These are phyloP conservation scores for Arabidopsis suecica DNA, from an alignment of 345 rosid species.

Conservation along the genomic window DNA sequence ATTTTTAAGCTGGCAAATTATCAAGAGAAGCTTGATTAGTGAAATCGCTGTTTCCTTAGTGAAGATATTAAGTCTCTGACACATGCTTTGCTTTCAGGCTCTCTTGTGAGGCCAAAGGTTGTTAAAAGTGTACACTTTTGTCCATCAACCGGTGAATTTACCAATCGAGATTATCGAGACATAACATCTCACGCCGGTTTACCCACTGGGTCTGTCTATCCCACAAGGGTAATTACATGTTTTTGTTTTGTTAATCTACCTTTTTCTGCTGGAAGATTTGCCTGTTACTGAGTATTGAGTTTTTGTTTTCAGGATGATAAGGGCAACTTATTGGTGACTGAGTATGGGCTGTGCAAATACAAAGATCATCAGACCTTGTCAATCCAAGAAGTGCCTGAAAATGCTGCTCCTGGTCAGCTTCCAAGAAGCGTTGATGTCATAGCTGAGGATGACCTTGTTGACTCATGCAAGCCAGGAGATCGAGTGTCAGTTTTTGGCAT, in stretches of 20 bases:
- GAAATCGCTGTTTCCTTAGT: background rate
- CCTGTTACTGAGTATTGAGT: constrained; percentile 24
- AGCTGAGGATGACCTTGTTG: constrained; percentile 97
- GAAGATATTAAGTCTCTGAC: background rate
- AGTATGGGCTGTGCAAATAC: constrained; percentile 89
- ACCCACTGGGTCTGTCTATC: constrained; percentile 98
- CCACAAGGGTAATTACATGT: constrained; percentile 78
- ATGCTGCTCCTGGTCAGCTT: constrained; percentile 99
- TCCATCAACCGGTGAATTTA: constrained; percentile 74
- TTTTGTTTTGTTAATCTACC: constrained; percentile 9
- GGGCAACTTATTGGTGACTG: constrained; percentile 92
- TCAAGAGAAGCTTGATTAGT: background rate
- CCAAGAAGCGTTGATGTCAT: constrained; percentile 95
- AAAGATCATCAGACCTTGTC: constrained; percentile 99
- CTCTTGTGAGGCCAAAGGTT: constrained; percentile 98
- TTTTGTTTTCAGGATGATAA: constrained; percentile 74
- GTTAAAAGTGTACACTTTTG: constrained; percentile 97
- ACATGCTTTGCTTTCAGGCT: constrained; percentile 57
- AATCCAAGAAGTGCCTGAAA: constrained; percentile 98
- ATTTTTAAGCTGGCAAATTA: background rate
- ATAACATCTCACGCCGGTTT: constrained; percentile 84
- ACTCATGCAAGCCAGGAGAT: constrained; percentile 98
- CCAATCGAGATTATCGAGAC: constrained; percentile 88
- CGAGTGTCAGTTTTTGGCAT: constrained; percentile 90
- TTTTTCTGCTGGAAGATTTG: background rate